Evolutionary conservation across 2,329 filamentous ascomycete species (phyloP).

Genomic region (Aschersonia sp.): DNA sequence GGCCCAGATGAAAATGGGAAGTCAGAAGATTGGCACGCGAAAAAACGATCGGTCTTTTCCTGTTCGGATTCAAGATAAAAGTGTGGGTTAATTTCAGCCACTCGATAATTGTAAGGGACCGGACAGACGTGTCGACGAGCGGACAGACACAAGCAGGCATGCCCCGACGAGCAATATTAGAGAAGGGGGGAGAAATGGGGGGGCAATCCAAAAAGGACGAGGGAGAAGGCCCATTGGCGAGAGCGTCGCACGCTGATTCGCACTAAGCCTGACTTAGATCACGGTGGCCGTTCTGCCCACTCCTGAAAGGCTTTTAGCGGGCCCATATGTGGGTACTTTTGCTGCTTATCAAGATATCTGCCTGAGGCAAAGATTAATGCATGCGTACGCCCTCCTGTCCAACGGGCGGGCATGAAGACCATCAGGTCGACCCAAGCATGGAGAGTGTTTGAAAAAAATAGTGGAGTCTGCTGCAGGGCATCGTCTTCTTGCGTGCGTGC

Average conservation of each 20-base stretch:
- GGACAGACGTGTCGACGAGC: not conserved
- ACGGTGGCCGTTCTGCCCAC: not conserved
- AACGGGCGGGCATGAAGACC: no score
- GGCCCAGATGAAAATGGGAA: no score
- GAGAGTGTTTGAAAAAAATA: no score
- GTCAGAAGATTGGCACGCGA: no score
- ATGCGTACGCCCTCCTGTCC: no score
- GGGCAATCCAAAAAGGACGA: not conserved
- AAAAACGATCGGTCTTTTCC: no score
- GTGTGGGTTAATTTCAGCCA: not conserved
- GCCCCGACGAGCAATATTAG: not conserved
- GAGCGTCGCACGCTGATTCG: conserved; percentile 1
- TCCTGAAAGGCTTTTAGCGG: not conserved
- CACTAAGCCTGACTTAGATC: not conserved
- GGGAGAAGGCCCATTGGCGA: not conserved
- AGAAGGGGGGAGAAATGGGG: not conserved
- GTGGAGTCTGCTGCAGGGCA: no score
- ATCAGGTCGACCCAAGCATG: no score
- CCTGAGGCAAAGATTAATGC: not conserved
- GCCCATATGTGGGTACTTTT: not conserved
- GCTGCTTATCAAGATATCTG: not conserved
- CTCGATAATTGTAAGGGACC: not conserved
- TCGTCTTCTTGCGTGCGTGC: no score
- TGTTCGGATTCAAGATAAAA: no score
- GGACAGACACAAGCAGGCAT: not conserved